phyloP scores from a whole-genome alignment of 202 grass and related monocot species.

The Cymbopogon flexuosus region DNA sequence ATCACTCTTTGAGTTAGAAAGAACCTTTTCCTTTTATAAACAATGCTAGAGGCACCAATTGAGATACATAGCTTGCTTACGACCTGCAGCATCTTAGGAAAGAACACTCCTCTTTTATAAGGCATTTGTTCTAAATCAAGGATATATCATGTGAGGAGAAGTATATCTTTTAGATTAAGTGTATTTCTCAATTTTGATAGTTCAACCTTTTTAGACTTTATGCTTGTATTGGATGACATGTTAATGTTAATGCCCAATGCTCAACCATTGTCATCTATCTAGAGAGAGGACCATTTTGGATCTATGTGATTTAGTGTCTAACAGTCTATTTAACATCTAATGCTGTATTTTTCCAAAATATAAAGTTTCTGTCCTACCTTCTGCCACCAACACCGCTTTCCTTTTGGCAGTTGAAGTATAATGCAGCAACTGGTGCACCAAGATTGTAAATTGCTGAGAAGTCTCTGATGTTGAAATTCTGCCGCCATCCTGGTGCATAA shows the following conservation, averaged over 20 bases:
- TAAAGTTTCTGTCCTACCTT: conserved; percentile 53
- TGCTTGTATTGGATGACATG: conserved; percentile 17
- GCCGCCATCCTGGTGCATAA: conserved; percentile 75
- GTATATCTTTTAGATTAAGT: neutral
- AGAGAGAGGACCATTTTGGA: neutral
- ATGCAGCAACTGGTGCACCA: conserved; percentile 60
- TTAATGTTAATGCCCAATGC: conserved; percentile 21
- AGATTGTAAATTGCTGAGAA: conserved; percentile 82
- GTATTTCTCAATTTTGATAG: neutral
- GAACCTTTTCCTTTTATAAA: neutral
- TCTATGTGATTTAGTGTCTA: conserved; percentile 3
- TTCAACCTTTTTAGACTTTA: neutral
- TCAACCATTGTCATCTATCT: neutral
- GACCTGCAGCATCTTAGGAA: neutral
- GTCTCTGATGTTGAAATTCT: conserved; percentile 85
- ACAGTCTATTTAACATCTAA: neutral
- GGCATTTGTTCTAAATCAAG: neutral
- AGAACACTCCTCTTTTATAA: neutral
- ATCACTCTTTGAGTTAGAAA: neutral
- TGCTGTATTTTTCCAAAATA: conserved; percentile 7
- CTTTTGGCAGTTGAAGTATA: conserved; percentile 94
- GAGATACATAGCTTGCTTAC: conserved; percentile 7
- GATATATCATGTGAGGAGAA: conserved; percentile 10
- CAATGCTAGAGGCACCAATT: neutral
- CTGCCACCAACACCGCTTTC: conserved; percentile 87